Conservation (phyloP, 2,329 filamentous ascomycete species). For the Coniochaeta prunicola region DNA sequence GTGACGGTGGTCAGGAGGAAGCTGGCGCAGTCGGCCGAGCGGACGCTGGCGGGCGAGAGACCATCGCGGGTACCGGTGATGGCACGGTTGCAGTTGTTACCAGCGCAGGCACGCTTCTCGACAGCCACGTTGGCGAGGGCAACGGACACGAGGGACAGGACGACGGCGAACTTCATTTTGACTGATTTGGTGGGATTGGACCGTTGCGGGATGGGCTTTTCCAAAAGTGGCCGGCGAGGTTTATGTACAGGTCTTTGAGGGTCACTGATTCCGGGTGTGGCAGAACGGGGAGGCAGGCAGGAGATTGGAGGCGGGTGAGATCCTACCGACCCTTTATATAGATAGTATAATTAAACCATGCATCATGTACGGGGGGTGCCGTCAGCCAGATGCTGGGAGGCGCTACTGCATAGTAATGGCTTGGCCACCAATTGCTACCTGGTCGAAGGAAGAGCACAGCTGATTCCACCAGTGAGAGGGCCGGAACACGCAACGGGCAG, state of each 20-base stretch:
- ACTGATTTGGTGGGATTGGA: constrained; percentile 11
- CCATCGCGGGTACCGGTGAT: constrained; percentile 34
- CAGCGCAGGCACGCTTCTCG: constrained; percentile 27
- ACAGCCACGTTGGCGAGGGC: constrained; percentile 25
- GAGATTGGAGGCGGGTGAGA: neutral
- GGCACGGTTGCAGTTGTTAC: constrained; percentile 40
- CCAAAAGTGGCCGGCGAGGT: neutral
- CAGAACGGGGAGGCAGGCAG: constrained; percentile 1
- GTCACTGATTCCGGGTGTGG: neutral
- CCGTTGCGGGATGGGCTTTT: constrained; percentile 8
- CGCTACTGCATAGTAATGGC: neutral
- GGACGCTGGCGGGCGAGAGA: constrained; percentile 23
- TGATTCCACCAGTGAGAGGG: constrained; percentile 4
- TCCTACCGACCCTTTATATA: neutral
- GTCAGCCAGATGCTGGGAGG: neutral
- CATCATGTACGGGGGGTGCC: neutral
- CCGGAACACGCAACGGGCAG: constrained; percentile 6
- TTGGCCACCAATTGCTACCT: constrained; percentile 1
- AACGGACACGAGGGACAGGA: constrained; percentile 28
- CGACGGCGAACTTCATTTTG: constrained; percentile 33
- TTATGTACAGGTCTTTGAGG: neutral
- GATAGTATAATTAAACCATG: neutral
- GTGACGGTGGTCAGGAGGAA: constrained; percentile 32
- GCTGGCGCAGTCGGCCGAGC: constrained; percentile 31
- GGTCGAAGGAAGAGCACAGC: neutral